phyloP scores from a whole-genome alignment of 2,329 filamentous ascomycete genomes.

The Neonectria hederae region DNA sequence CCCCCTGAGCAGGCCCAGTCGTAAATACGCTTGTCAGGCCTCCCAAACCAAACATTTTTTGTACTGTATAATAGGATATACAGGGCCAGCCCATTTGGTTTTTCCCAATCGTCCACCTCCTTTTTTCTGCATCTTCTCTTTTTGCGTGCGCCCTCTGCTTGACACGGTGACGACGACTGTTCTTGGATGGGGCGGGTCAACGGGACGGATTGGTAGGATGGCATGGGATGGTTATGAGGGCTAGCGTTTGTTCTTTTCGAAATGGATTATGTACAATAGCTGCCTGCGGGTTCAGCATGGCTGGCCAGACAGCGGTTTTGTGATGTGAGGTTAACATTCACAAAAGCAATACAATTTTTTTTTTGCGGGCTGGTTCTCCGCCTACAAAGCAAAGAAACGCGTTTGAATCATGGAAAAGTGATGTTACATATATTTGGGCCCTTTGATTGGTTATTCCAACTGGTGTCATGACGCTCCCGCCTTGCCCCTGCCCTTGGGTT shows the following conservation, averaged over 20 bases:
- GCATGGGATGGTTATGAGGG: slow-evolving; percentile 23
- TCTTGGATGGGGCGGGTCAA: slow-evolving; percentile 24
- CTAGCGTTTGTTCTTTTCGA: slow-evolving; percentile 30
- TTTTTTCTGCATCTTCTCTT: slow-evolving; percentile 22
- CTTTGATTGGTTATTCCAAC: neutral
- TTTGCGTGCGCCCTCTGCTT: slow-evolving; percentile 16
- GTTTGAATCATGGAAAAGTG: slow-evolving; percentile 8
- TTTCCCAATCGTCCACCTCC: slow-evolving; percentile 26
- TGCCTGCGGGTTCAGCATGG: slow-evolving; percentile 15
- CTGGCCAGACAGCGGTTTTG: slow-evolving; percentile 20
- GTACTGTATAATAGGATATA: slow-evolving; percentile 39
- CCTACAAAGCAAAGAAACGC: slow-evolving; percentile 6
- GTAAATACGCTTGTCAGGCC: slow-evolving; percentile 13
- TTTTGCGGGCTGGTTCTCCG: slow-evolving; percentile 16
- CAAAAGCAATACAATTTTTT: slow-evolving; percentile 9
- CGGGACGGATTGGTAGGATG: slow-evolving; percentile 19
- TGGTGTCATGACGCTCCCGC: slow-evolving; percentile 27
- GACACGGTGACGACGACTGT: slow-evolving; percentile 19
- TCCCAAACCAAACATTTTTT: slow-evolving; percentile 15
- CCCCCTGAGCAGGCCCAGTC: slow-evolving; percentile 43
- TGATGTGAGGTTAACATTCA: slow-evolving; percentile 21
- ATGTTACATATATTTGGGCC: slow-evolving; percentile 27
- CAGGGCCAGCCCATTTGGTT: slow-evolving; percentile 23
- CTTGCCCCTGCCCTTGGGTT: slow-evolving; percentile 51
- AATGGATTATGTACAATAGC: slow-evolving; percentile 31